Evolutionary conservation across 768 basidiomycete species (phyloP).

Genomic region (Phylloporus sp.): DNA sequence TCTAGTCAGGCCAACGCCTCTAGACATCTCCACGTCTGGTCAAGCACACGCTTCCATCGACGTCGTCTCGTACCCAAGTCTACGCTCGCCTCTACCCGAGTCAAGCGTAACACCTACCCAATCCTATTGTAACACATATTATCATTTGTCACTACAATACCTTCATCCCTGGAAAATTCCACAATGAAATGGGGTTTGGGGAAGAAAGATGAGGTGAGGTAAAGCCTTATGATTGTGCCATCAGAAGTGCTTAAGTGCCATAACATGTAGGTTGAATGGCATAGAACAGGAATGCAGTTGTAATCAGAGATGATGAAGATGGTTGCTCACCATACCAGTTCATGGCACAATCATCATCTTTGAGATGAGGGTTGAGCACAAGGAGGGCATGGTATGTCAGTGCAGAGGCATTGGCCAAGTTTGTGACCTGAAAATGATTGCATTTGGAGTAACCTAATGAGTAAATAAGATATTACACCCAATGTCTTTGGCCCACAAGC

Average conservation of each 20-base stretch:
- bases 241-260: slow-evolving; percentile 18
- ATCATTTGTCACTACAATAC: slow-evolving; percentile 7
- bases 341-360: slow-evolving; percentile 56
- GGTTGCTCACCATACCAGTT: slow-evolving; percentile 85
- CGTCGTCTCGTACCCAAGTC: no score
- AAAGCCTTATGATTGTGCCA: slow-evolving; percentile 62
- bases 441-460: background rate
- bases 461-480: slow-evolving; percentile 48
- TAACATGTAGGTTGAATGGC: background rate
- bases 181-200: slow-evolving; percentile 38
- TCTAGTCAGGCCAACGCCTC: no score
- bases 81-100: no score
- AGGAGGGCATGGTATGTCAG: slow-evolving; percentile 74
- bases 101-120: no score
- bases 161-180: slow-evolving; percentile 11
- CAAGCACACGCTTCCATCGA: no score
- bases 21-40: no score
- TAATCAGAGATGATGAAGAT: background rate
- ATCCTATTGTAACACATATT: no score
- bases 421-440: slow-evolving; percentile 56
- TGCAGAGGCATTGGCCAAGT: slow-evolving; percentile 78
- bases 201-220: slow-evolving; percentile 63
- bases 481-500: slow-evolving; percentile 64
- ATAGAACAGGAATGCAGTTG: background rate
- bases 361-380: slow-evolving; percentile 62